A percentile compares a stretch with the other conserved stretches of the same genome.
Conservation (phyloP, 306 rosid species). For the Aeschynomene evenia region DNA sequence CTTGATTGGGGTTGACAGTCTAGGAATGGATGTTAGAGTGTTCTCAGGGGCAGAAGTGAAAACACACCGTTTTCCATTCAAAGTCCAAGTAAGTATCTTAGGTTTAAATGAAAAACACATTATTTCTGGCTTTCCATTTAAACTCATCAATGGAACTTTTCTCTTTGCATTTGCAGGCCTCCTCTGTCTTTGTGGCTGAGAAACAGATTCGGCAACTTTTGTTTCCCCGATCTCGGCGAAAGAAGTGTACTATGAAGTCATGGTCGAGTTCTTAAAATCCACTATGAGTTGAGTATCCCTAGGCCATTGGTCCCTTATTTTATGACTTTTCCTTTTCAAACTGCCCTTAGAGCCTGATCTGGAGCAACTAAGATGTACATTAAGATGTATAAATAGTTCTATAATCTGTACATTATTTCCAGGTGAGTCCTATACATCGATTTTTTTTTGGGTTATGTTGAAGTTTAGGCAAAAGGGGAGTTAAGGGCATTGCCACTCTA, state of each 20-base stretch:
- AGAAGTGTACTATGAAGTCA: slow-evolving; percentile 47
- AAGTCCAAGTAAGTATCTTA: slow-evolving; percentile 62
- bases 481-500: not conserved
- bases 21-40: slow-evolving; percentile 88
- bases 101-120: slow-evolving; percentile 11
- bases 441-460: slow-evolving; percentile 4
- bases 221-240: slow-evolving; percentile 69
- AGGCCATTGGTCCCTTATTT: slow-evolving; percentile 16
- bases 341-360: slow-evolving; percentile 10
- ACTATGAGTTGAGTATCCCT: slow-evolving; percentile 28
- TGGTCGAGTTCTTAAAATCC: slow-evolving; percentile 37
- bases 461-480: slow-evolving; percentile 2
- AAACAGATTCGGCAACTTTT: slow-evolving; percentile 87
- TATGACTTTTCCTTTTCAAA: not conserved
- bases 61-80: slow-evolving; percentile 87
- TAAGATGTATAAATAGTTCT: slow-evolving; percentile 21
- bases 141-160: not conserved
- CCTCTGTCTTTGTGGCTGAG: slow-evolving; percentile 63
- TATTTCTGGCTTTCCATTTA: not conserved
- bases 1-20: slow-evolving; percentile 86
- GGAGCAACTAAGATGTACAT: slow-evolving; percentile 9
- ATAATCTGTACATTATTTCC: slow-evolving; percentile 27
- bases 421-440: slow-evolving; percentile 10
- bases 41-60: slow-evolving; percentile 65
- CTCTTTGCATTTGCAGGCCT: slow-evolving; percentile 55